These are phyloP conservation scores for Ettlia oleoabundans DNA, from an alignment of 139 green algal species.

Conservation along the genomic window DNA sequence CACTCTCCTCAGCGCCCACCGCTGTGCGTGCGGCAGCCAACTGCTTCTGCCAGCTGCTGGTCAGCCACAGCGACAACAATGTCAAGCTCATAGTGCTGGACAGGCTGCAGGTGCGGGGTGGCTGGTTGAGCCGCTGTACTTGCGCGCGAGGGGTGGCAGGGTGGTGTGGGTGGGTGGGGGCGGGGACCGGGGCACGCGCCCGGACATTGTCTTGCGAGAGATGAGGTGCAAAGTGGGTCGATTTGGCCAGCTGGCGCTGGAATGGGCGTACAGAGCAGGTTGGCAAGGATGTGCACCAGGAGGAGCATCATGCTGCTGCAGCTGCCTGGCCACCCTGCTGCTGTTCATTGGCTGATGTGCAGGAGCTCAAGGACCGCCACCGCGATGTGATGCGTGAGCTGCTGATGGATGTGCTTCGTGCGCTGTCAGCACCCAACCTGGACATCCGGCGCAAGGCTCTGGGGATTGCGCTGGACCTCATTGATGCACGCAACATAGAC, in stretches of 20 bases:
- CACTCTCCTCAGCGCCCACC: constrained; percentile 92
- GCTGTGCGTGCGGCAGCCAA: constrained; percentile 95
- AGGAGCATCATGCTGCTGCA: background rate
- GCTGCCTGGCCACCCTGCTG: background rate
- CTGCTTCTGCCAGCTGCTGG: constrained; percentile 97
- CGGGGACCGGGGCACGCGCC: background rate
- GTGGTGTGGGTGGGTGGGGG: background rate
- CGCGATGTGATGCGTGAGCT: constrained; percentile 88
- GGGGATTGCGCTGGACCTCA: constrained; percentile 94
- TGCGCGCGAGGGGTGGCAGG: background rate
- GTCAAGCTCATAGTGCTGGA: constrained; percentile 99
- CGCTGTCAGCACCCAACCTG: constrained; percentile 88
- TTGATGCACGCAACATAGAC: constrained; percentile 89
- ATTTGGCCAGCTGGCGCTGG: too few relatives aligned
- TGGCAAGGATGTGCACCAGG: too few relatives aligned
- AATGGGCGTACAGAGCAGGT: too few relatives aligned
- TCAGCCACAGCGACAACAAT: constrained; percentile 98
- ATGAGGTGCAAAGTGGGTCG: too few relatives aligned
- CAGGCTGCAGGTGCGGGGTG: constrained; percentile 66
- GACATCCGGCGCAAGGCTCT: constrained; percentile 97
- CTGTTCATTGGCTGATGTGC: constrained; percentile 1
- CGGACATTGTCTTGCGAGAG: too few relatives aligned
- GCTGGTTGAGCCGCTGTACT: background rate
- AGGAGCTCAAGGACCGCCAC: constrained; percentile 85
- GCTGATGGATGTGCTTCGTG: constrained; percentile 97